phyloP scores from a whole-genome alignment of 768 basidiomycete species.

The Lepiota brunneoincarnata region DNA sequence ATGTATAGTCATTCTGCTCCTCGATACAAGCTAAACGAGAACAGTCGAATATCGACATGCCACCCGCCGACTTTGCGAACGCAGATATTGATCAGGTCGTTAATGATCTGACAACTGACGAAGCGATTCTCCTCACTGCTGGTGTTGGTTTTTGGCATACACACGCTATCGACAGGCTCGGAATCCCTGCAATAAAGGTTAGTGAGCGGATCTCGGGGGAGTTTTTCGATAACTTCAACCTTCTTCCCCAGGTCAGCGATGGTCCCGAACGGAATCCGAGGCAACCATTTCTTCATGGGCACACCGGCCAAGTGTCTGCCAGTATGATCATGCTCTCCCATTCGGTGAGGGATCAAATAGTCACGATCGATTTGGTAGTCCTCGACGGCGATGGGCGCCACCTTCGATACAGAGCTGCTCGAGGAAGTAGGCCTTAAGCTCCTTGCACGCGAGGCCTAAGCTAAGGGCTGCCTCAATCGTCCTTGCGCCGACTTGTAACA shows the following conservation, averaged over 20 bases:
- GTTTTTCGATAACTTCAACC: neutral
- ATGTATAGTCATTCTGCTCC: neutral
- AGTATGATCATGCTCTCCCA: conserved; percentile 22
- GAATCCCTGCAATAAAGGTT: conserved; percentile 71
- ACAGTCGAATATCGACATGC: conserved; percentile 35
- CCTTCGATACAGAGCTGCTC: conserved; percentile 68
- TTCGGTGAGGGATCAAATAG: neutral
- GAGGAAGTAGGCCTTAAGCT: conserved; percentile 60
- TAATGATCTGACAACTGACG: conserved; percentile 67
- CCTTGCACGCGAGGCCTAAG: conserved; percentile 71
- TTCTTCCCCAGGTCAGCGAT: conserved; percentile 58
- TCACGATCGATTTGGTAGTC: conserved; percentile 30
- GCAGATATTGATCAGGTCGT: conserved; percentile 61
- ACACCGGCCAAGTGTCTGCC: conserved; percentile 80
- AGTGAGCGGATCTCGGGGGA: neutral
- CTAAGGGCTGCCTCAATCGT: conserved; percentile 65
- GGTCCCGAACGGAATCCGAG: conserved; percentile 76
- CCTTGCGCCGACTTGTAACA: conserved; percentile 82
- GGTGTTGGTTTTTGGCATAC: conserved; percentile 83
- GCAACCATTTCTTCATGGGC: conserved; percentile 78
- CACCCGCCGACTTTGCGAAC: conserved; percentile 66
- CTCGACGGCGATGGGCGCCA: conserved; percentile 72
- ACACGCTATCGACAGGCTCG: conserved; percentile 57
- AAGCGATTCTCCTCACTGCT: conserved; percentile 68
- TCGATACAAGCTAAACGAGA: neutral